These are phyloP conservation scores for Oleoguttula mirabilis DNA, from an alignment of 495 filamentous ascomycete species.

Conservation along the genomic window DNA sequence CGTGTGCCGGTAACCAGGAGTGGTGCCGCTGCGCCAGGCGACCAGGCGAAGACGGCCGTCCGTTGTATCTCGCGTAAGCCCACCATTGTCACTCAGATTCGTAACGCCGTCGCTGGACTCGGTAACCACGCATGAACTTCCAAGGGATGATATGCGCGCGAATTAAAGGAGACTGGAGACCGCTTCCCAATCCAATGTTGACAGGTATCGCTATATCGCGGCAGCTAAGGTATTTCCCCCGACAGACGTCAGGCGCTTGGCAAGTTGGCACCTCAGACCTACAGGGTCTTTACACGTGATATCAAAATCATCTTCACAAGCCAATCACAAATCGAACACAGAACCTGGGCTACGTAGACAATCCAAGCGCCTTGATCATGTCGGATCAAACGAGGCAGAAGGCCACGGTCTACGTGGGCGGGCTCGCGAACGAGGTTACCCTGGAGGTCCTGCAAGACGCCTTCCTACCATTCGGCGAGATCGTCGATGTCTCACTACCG, in stretches of 20 bases:
- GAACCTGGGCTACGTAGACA: conserved; percentile 1
- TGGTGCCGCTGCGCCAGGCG: conserved; percentile 59
- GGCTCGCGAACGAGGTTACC: conserved; percentile 69
- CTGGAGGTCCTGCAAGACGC: conserved; percentile 65
- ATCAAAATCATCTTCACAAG: neutral
- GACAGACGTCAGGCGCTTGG: neutral
- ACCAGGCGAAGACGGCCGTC: conserved; percentile 96
- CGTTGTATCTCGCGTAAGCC: conserved; percentile 87
- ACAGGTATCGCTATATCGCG: no score
- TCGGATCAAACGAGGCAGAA: conserved; percentile 75
- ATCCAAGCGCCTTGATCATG: conserved; percentile 40
- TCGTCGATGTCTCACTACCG: conserved; percentile 78
- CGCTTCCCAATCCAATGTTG: no score
- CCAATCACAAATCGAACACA: neutral
- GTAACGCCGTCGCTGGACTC: no score
- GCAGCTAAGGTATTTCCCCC: neutral
- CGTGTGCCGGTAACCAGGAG: conserved; percentile 90
- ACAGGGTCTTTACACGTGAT: neutral
- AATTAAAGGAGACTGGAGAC: no score
- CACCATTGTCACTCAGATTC: conserved; percentile 56
- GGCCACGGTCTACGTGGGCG: conserved; percentile 80
- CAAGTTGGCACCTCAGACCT: no score
- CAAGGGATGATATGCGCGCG: no score
- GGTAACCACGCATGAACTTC: no score
- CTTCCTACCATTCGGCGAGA: conserved; percentile 92